Base-by-base conservation (phyloP, 1,284 basidiomycete species). In the Apiotrichum porosum region DNA sequence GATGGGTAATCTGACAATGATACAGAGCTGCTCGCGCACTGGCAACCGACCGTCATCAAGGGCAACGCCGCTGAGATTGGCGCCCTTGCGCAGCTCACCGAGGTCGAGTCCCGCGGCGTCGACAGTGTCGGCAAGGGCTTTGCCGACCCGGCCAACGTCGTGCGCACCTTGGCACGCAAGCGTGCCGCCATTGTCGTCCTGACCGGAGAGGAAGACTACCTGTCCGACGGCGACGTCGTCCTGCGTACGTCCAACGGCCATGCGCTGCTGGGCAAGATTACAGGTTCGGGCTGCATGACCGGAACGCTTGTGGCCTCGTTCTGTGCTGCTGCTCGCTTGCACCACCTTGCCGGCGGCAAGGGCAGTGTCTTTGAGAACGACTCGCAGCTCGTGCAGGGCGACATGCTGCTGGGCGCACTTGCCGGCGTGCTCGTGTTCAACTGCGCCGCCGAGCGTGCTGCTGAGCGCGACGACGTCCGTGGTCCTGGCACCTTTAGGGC, bases 61-160 rank as follows among this genome's bases (percentile, higher is more conserved):
- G 94, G 93, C 6, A 97, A 97, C 65, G 86, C 90, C 0, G 91
- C 83, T 18, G 94, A 97, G 71, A 83, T 97, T 19, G 88, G 83
- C 0, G 78, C 85, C 0, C 74, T 97, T 13, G 81, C 84, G 1
- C 80, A 84, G 15, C 85, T 84, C 0, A 68, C 69, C n/a, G 90
- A 91, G 75, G 88, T 90, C 4, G 71, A 78, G 56, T 79, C 85
- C n/a, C 83, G 83, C 65, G 93, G 94, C 2, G 93, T 97, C 3
- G 94, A 97, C 70, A 86, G 84, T 42, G 78, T 85, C 14, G 88
- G 89, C 0, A 66, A 74, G 10, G 84, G 83, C 2, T 90, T 97
- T 68, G 75, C 79, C 40, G 80, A 94, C 63, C 88, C 93, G 0
- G 79, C 77, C 0, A 58, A 62, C 1, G 82, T 95, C 49, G 87